Base-by-base conservation (phyloP, 2,329 filamentous ascomycete species). In the Stenocarpella maydis region DNA sequence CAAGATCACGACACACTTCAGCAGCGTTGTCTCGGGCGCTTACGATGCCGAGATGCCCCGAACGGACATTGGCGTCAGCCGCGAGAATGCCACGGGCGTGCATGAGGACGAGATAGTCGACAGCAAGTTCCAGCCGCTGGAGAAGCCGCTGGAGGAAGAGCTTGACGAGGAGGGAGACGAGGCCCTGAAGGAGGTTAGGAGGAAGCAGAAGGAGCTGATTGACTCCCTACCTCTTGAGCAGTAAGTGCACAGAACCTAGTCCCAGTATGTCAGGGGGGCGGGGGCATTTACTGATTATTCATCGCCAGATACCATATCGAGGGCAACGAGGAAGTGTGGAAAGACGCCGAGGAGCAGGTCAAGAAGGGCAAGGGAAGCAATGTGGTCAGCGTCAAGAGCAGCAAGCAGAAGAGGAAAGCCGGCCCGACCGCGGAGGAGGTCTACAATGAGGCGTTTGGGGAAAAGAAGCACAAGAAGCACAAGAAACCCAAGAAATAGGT, bases 171-270 rank as follows among this genome's bases (percentile, higher is more conserved):
- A 90, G 19, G 94, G 91, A 1, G 89, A 95, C 71, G 91, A 96
- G 79, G 89, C 92, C 31, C 81, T 94, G 71, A 85, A 84, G 58
- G 89, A 88, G 70, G 83, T 97, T 75, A 88, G 88, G 74, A 90
- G 92, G 79, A 93, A 95, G 81, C 93, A 97, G 80, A 90, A 92
- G 75, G 92, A 93, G 74, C 84, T 98, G 73, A 97, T 98, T 76
- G 93, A 98, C 83, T 92, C 94, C 72, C 83, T 98, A 71, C 95
- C 95, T 53, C 85, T 98, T 65, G 94, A 97, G 76, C 91, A 92
- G 89, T 95, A 86, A 87, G 91, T 41, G 8, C 17, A 31, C 8
- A 4, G 9, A 19, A 24, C 1, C 2, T 4, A 2, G 6, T 8
- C 8, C 3, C 17, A 41, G 17, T n/a, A 26, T 17, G 15, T 61